phyloP scores from a whole-genome alignment of 179 eudicot species.

The Camellia oleifera region DNA sequence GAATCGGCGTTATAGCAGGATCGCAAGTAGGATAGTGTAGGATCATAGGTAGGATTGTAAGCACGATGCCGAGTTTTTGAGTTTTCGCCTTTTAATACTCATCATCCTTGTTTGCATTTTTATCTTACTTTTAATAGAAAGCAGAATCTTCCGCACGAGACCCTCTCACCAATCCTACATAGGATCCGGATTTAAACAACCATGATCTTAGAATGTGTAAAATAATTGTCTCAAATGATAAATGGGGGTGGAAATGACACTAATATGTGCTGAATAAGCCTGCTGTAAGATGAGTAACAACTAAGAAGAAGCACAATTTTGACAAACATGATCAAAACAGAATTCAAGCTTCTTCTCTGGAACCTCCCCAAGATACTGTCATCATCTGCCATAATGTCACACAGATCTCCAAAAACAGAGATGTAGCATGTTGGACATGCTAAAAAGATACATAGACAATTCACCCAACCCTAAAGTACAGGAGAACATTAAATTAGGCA shows the following conservation, averaged over 20 bases:
- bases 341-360: neutral
- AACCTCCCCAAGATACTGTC: neutral
- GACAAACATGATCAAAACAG: neutral
- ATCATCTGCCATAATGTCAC: neutral
- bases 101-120: too few species aligned
- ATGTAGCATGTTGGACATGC: constrained; percentile 6
- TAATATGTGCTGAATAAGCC: neutral
- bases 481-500: neutral
- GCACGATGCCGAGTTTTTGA: too few species aligned
- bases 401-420: neutral
- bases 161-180: too few species aligned
- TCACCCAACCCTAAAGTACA: neutral
- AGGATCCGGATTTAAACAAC: neutral
- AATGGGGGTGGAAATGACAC: neutral
- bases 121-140: too few species aligned
- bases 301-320: neutral
- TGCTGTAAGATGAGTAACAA: neutral
- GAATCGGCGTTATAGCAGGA: too few species aligned
- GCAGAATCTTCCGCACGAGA: too few species aligned
- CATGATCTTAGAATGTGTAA: neutral
- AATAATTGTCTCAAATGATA: neutral
- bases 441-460: neutral
- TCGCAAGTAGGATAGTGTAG: too few species aligned
- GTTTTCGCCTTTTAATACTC: too few species aligned
- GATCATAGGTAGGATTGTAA: too few species aligned